These are phyloP conservation scores for Dactylorhiza incarnata DNA, from an alignment of 106 monocot genomes.

Conservation along the genomic window DNA sequence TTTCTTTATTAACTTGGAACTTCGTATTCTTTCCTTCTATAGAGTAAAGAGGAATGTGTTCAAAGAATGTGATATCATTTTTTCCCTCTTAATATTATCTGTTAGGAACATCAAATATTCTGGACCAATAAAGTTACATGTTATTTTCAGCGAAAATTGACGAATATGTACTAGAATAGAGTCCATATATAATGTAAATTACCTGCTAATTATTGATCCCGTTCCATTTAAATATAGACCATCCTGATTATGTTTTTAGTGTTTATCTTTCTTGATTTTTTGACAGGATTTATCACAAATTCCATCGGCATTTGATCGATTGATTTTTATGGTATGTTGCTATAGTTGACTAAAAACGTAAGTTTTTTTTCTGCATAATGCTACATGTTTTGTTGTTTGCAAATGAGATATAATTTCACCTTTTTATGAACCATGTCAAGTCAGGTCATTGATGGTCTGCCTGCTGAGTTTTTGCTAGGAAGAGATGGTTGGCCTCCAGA, in stretches of 20 bases:
- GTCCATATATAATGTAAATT: not conserved
- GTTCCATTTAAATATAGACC: not conserved
- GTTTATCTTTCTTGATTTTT: not conserved
- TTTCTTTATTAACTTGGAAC: no score
- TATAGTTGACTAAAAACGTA: not conserved
- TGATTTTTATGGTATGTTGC: constrained; percentile 73
- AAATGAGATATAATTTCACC: not conserved
- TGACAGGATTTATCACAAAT: constrained; percentile 65
- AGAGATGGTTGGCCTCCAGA: constrained; percentile 44
- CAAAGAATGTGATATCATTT: no score
- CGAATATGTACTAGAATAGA: not conserved
- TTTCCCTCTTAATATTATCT: no score
- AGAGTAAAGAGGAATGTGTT: no score
- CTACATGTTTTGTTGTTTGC: not conserved
- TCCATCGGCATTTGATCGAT: constrained; percentile 61
- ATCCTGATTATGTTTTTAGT: not conserved
- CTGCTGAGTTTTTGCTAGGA: constrained; percentile 90
- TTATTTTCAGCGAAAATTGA: not conserved
- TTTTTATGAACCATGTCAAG: constrained; percentile 10
- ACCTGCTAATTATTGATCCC: not conserved
- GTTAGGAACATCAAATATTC: no score
- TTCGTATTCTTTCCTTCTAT: no score
- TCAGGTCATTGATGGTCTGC: constrained; percentile 96
- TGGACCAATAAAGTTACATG: not conserved
- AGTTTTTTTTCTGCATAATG: not conserved